Base-by-base conservation (phyloP, 2,329 filamentous ascomycete species). In the Dendryphion nanum region DNA sequence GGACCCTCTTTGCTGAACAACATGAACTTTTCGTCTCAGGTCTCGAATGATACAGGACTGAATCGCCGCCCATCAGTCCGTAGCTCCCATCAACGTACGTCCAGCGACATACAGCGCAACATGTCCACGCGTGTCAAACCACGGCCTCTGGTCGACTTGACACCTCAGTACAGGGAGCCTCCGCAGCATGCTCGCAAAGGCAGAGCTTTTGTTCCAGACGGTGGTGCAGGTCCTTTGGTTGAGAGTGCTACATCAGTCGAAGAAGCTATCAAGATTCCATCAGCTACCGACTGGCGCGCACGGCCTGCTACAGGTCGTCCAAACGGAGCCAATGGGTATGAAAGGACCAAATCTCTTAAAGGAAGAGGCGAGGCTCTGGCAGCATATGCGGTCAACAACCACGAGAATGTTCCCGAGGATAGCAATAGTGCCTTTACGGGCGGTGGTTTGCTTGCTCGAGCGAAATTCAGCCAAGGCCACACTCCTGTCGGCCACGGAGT, bases 131-230 rank as follows among this genome's bases (percentile, higher is more conserved):
- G 63, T 5, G 57, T 63, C 17, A 68, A 63, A 51, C 72, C 73
- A 3, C 81, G 80, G 44, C 84, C 85, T 2, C 72, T 89, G 5
- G 66, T 89, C 19, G 85, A 86, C 53, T 72, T 89, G 28, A 82
- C 81, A 0, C 80, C 81, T 0, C 71, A 73, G 33, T 85, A 83
- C 54, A 72, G 76, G 34, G 82, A 85, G 44, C 75, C 82, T 5
- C 82, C 82, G 14, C 73, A 83, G 59, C 74, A 75, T 54, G 64
- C 70, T 37, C 71, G 70, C 32, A 75, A 77, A 33, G 71, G 74
- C 13, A 75, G 74, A 42, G 79, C 78, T 4, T 70, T 61, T 53
- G 44, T 52, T 3, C 62, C 62, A 2, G 64, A 66, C 6, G 38
- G 61, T 6, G 23, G 10, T 2, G 45, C 64, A 2, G 71, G 70